Evolutionary conservation across 805 yeast species (phyloP).

Genomic region (Metschnikowia rubicola): DNA sequence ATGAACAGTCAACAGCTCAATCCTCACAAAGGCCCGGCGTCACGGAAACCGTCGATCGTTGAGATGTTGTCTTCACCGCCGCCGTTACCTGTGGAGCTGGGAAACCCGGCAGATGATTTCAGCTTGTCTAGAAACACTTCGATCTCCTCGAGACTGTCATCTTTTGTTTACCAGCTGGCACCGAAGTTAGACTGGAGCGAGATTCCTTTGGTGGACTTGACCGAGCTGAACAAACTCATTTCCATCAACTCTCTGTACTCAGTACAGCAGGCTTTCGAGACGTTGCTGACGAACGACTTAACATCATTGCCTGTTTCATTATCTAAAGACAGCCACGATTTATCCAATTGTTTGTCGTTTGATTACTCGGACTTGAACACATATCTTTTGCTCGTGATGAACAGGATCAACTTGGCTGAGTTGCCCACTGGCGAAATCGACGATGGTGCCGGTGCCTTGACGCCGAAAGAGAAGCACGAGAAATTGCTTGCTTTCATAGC

Average conservation of each 20-base stretch:
- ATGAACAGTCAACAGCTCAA: conserved; percentile 17
- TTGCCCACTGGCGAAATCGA: conserved; percentile 30
- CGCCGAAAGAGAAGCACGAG: conserved; percentile 30
- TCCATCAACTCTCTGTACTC: conserved; percentile 63
- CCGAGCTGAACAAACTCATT: conserved; percentile 74
- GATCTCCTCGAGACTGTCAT: conserved; percentile 16
- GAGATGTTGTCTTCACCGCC: conserved; percentile 78
- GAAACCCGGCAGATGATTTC: conserved; percentile 30
- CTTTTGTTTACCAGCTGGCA: conserved; percentile 11
- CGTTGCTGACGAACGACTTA: conserved; percentile 64
- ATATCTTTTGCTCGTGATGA: conserved; percentile 77
- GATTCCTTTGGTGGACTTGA: conserved; percentile 65
- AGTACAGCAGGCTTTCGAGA: conserved; percentile 86
- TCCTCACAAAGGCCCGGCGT: conserved; percentile 17
- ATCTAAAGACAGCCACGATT: conserved; percentile 36
- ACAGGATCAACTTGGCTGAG: conserved; percentile 49
- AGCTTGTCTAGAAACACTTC: conserved; percentile 37
- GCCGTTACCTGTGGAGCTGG: conserved; percentile 41
- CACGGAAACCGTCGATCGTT: conserved; percentile 63
- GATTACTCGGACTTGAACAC: conserved; percentile 91
- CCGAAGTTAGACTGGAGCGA: conserved; percentile 62
- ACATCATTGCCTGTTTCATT: conserved; percentile 78
- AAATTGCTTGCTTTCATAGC: conserved; percentile 42
- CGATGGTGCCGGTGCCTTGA: conserved; percentile 16
- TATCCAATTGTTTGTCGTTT: conserved; percentile 70